A percentile compares a stretch with the other conserved stretches of the same genome.
Conservation (phyloP, 768 basidiomycete genomes). For the Collybia sordida region DNA sequence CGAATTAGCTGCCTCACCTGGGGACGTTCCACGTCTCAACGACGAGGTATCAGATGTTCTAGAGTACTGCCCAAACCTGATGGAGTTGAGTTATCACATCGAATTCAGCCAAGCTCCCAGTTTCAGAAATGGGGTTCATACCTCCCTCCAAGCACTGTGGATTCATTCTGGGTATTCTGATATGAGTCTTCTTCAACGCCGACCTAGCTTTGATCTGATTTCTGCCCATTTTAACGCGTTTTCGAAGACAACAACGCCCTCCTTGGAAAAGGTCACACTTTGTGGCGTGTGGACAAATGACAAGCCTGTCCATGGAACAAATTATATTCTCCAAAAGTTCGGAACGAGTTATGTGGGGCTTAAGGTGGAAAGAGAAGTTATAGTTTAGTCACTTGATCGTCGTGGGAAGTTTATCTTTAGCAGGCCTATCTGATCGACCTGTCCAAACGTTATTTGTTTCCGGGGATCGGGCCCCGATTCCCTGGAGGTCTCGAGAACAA, state of each 20-base stretch:
- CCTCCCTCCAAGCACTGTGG: background rate
- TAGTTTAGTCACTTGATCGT: too few species aligned
- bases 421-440: background rate
- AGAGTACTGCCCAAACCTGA: background rate
- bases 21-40: background rate
- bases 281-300: background rate
- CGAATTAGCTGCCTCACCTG: background rate
- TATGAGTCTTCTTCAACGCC: background rate
- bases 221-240: background rate
- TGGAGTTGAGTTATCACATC: background rate
- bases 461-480: too few species aligned
- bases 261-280: background rate
- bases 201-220: background rate
- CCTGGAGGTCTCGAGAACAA: too few species aligned
- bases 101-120: background rate
- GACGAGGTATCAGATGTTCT: background rate
- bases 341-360: background rate
- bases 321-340: background rate
- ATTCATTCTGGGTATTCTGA: background rate
- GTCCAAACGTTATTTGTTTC: too few species aligned
- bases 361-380: slow-evolving; percentile 1
- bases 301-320: background rate
- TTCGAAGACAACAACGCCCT: background rate
- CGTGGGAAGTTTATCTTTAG: too few species aligned
- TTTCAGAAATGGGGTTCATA: background rate